These are phyloP conservation scores for Macrocybe gigantea DNA, from an alignment of 768 basidiomycete genomes.

Conservation along the genomic window DNA sequence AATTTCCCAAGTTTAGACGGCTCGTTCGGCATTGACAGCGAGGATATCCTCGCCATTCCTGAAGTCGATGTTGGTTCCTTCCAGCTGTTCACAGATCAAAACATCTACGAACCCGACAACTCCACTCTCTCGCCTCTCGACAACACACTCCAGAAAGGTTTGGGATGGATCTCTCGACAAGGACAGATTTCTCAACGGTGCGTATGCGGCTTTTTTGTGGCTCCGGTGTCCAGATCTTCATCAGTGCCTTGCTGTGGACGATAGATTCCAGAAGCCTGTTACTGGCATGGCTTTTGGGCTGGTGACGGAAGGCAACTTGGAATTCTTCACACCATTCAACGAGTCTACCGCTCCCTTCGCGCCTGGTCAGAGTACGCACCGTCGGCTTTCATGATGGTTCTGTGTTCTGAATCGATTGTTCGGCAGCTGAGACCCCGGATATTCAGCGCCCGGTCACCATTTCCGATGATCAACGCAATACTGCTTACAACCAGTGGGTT, in stretches of 20 bases:
- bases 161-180: slow-evolving; percentile 51
- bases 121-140: slow-evolving; percentile 46
- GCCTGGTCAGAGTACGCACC: slow-evolving; percentile 1
- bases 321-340: slow-evolving; percentile 61
- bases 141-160: slow-evolving; percentile 43
- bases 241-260: too few species aligned
- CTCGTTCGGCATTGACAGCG: slow-evolving; percentile 58
- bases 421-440: not conserved
- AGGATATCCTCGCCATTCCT: slow-evolving; percentile 55
- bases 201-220: slow-evolving; percentile 6
- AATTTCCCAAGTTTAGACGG: slow-evolving; percentile 50
- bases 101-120: slow-evolving; percentile 43
- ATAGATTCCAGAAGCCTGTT: slow-evolving; percentile 51
- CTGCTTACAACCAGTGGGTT: slow-evolving; percentile 52
- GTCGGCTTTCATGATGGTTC: too few species aligned
- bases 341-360: slow-evolving; percentile 35
- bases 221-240: not conserved
- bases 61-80: slow-evolving; percentile 53
- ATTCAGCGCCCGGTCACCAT: slow-evolving; percentile 36
- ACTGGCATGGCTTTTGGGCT: slow-evolving; percentile 54
- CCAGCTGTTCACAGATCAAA: slow-evolving; percentile 68
- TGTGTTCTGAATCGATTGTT: not conserved
- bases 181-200: slow-evolving; percentile 38
- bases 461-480: slow-evolving; percentile 44
- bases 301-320: slow-evolving; percentile 48